Percentiles rank a stretch among this genome's conserved stretches.
phyloP scores from a whole-genome alignment of 345 rosid species.

The Gossypium ekmanianum region DNA sequence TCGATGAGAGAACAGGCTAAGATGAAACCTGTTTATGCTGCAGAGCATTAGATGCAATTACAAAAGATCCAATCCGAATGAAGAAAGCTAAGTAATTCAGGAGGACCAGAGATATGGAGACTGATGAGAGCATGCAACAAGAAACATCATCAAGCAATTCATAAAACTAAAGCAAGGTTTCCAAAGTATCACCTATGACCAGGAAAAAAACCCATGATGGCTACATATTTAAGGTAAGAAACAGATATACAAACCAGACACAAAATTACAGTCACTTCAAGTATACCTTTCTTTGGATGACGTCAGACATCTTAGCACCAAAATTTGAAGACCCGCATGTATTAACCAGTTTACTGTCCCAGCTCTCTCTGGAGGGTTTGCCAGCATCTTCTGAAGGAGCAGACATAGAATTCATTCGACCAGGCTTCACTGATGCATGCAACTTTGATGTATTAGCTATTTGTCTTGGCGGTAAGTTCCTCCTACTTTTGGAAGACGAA shows the following conservation, averaged over 20 bases:
- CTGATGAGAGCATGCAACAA: background rate
- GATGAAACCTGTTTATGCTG: background rate
- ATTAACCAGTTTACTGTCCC: constrained; percentile 58
- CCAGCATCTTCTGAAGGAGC: constrained; percentile 48
- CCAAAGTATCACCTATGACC: background rate
- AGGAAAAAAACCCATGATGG: background rate
- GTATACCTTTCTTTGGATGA: constrained; percentile 79
- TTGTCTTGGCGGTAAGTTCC: constrained; percentile 62
- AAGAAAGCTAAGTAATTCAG: background rate
- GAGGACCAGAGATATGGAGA: background rate
- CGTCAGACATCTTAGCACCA: constrained; percentile 68
- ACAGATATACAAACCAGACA: background rate
- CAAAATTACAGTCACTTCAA: constrained; percentile 2
- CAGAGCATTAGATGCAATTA: background rate
- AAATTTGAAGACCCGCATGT: constrained; percentile 46
- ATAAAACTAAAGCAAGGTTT: background rate
- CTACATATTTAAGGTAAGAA: background rate
- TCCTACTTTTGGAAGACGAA: constrained; percentile 51
- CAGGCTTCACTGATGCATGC: constrained; percentile 62
- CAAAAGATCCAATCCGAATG: background rate
- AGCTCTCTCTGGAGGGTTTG: constrained; percentile 56
- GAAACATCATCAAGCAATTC: background rate
- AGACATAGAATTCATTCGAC: constrained; percentile 53
- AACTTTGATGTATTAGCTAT: constrained; percentile 59
- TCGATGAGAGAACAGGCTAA: background rate